Conservation (phyloP, 2,329 filamentous ascomycete genomes). For the Macrophomina tecta region DNA sequence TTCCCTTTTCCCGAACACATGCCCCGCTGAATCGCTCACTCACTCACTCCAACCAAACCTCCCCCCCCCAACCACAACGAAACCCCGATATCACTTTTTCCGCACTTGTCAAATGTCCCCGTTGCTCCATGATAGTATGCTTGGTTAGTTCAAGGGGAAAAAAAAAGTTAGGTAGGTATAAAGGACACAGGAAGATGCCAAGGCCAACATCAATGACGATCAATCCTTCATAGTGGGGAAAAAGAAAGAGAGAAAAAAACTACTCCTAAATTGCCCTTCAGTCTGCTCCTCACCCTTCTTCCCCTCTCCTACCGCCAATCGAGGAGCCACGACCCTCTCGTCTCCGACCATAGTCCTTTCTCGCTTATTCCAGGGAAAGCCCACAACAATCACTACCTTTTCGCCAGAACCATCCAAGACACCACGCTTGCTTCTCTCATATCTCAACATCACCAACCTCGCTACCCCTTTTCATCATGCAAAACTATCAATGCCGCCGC, state of each 20-base stretch:
- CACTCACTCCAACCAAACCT: neutral
- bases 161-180: neutral
- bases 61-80: neutral
- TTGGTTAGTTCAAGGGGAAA: too few species aligned
- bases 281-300: neutral
- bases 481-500: neutral
- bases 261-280: constrained; percentile 15
- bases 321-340: neutral
- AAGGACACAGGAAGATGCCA: constrained; percentile 2
- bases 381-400: neutral
- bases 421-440: constrained; percentile 2
- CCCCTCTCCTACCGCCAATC: neutral
- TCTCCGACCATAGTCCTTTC: neutral
- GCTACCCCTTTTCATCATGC: constrained; percentile 9
- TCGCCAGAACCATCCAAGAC: constrained; percentile 7
- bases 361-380: neutral
- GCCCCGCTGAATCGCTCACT: neutral
- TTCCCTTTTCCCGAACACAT: neutral
- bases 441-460: neutral
- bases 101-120: too few species aligned
- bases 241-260: neutral
- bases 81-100: too few species aligned
- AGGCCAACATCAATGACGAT: constrained; percentile 10
- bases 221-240: neutral
- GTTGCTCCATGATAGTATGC: too few species aligned